Percentiles rank a stretch among this genome's conserved stretches.
Conservation (phyloP, 2,329 filamentous ascomycete genomes). For the Exophiala sideris region DNA sequence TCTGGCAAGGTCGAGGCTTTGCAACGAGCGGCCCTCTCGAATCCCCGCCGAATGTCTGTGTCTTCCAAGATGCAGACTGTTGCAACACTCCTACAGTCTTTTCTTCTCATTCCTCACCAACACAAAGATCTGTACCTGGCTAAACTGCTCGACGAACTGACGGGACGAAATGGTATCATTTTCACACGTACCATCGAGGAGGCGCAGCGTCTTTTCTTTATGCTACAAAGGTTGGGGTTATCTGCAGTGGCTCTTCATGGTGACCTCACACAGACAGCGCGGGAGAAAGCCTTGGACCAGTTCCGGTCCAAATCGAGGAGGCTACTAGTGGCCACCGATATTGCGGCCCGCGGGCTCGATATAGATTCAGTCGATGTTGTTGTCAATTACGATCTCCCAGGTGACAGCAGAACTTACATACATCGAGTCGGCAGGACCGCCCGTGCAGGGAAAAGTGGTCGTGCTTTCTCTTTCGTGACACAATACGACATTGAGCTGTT, state of each 20-base stretch:
- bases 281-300: conserved; percentile 83
- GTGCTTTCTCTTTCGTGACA: conserved; percentile 75
- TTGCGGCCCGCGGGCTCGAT: conserved; percentile 87
- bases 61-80: conserved; percentile 88
- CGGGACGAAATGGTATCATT: conserved; percentile 78
- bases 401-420: conserved; percentile 85
- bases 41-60: conserved; percentile 79
- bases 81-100: conserved; percentile 81
- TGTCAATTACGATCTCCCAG: conserved; percentile 77
- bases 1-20: conserved; percentile 88
- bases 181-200: conserved; percentile 93
- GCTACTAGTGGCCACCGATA: conserved; percentile 86
- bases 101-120: conserved; percentile 78
- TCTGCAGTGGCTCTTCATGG: conserved; percentile 89
- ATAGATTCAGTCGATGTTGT: conserved; percentile 84
- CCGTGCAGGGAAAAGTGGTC: conserved; percentile 77
- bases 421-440: conserved; percentile 85
- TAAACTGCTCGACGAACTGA: conserved; percentile 78
- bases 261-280: conserved; percentile 80
- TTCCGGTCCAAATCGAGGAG: conserved; percentile 75
- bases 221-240: conserved; percentile 81
- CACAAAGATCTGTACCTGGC: conserved; percentile 90
- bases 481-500: conserved; percentile 85
- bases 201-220: conserved; percentile 76
- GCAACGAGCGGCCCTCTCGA: conserved; percentile 80